These are phyloP conservation scores for Berkeleyomyces rouxiae DNA, from an alignment of 2,329 filamentous ascomycete species.

Conservation along the genomic window DNA sequence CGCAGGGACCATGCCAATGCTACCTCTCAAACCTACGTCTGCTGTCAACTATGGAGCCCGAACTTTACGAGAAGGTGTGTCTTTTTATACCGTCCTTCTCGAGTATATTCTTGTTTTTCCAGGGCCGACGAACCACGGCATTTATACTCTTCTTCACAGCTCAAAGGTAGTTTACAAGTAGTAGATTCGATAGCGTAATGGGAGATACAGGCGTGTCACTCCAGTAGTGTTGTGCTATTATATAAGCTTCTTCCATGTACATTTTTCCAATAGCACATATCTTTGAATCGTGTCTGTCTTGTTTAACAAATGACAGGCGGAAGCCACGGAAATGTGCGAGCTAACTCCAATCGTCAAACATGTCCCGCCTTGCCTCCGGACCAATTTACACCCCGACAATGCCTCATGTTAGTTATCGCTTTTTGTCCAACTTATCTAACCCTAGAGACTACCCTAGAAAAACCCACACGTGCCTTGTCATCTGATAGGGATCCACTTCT, in stretches of 20 bases:
- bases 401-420: not conserved
- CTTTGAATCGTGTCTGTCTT: too few species aligned
- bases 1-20: not conserved
- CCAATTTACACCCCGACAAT: not conserved
- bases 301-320: too few species aligned
- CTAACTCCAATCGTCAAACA: not conserved
- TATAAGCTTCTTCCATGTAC: too few species aligned
- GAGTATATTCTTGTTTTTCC: not conserved
- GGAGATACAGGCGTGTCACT: not conserved
- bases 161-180: not conserved
- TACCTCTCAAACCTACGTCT: not conserved
- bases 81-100: not conserved
- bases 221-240: too few species aligned
- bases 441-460: not conserved
- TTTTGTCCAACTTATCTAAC: not conserved
- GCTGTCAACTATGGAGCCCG: not conserved
- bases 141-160: not conserved
- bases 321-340: not conserved
- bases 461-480: constrained; percentile 3
- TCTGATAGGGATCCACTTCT: not conserved
- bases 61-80: not conserved
- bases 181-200: not conserved
- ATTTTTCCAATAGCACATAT: too few species aligned
- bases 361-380: not conserved
- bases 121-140: not conserved